Percentiles rank a stretch among this genome's conserved stretches.
These are phyloP conservation scores for Amanita rubescens DNA, from an alignment of 768 basidiomycete genomes.

Conservation along the genomic window DNA sequence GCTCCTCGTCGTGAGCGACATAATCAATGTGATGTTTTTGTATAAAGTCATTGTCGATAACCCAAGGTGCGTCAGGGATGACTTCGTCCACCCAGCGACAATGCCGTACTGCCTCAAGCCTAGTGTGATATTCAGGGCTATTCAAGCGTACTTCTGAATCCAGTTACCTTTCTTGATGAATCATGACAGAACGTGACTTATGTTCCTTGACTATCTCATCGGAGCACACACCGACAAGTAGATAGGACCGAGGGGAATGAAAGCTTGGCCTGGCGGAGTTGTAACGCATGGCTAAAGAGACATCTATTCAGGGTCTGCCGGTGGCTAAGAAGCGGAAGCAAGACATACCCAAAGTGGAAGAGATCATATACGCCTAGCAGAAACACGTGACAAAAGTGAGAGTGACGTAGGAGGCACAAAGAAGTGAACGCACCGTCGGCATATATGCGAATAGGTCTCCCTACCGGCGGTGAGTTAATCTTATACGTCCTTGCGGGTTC, in stretches of 20 bases:
- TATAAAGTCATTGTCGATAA: conserved; percentile 74
- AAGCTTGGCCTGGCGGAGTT: conserved; percentile 93
- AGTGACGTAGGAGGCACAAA: conserved; percentile 19
- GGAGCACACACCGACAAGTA: conserved; percentile 89
- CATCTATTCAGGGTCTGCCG: not conserved
- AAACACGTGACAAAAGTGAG: not conserved
- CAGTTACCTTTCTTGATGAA: conserved; percentile 53
- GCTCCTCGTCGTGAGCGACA: conserved; percentile 92
- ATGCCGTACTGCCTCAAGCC: conserved; percentile 87
- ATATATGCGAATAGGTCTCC: conserved; percentile 81
- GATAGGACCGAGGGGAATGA: conserved; percentile 85
- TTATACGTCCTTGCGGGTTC: conserved; percentile 61
- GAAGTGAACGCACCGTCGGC: conserved; percentile 71
- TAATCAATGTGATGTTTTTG: conserved; percentile 90
- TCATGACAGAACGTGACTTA: conserved; percentile 84
- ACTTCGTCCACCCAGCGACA: conserved; percentile 97
- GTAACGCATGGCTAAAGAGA: conserved; percentile 76
- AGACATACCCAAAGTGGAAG: conserved; percentile 85
- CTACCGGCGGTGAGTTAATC: conserved; percentile 78
- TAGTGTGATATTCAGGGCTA: conserved; percentile 16
- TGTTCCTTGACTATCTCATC: conserved; percentile 73
- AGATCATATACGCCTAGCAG: conserved; percentile 96
- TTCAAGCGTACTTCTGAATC: not conserved
- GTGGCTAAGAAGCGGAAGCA: not conserved
- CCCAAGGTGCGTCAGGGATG: conserved; percentile 86